Evolutionary conservation across 345 rosid species (phyloP).

Genomic region (Citrus unshiu): DNA sequence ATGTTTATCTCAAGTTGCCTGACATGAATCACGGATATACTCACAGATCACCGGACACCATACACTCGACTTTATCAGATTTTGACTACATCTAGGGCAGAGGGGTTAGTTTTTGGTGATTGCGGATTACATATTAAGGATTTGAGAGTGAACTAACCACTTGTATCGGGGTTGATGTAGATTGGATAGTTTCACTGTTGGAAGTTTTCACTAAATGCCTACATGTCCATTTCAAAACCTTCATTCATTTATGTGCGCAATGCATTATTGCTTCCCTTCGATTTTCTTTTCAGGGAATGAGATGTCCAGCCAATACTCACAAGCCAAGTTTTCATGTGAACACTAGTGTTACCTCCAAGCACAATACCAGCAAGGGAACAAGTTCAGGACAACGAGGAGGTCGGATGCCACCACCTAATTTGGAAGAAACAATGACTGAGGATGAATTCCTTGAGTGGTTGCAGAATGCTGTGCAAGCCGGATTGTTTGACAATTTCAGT

Average conservation of each 20-base stretch:
- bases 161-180: background rate
- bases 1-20: background rate
- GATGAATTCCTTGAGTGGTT: conserved; percentile 87
- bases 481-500: conserved; percentile 54
- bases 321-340: conserved; percentile 97
- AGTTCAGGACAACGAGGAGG: conserved; percentile 61
- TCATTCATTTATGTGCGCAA: background rate
- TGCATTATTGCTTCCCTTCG: background rate
- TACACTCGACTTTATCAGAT: background rate
- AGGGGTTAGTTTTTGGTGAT: background rate
- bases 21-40: background rate
- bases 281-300: conserved; percentile 75
- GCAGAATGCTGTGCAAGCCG: conserved; percentile 81
- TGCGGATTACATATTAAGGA: background rate
- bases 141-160: background rate
- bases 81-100: background rate
- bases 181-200: background rate
- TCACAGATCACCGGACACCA: background rate
- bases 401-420: conserved; percentile 47
- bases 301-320: conserved; percentile 88
- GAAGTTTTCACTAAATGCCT: background rate
- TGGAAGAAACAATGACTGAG: conserved; percentile 87
- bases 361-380: conserved; percentile 45
- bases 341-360: conserved; percentile 61
- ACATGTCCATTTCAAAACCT: background rate